Conservation (phyloP, 257 asterid species). For the Gardenia jasminoides region DNA sequence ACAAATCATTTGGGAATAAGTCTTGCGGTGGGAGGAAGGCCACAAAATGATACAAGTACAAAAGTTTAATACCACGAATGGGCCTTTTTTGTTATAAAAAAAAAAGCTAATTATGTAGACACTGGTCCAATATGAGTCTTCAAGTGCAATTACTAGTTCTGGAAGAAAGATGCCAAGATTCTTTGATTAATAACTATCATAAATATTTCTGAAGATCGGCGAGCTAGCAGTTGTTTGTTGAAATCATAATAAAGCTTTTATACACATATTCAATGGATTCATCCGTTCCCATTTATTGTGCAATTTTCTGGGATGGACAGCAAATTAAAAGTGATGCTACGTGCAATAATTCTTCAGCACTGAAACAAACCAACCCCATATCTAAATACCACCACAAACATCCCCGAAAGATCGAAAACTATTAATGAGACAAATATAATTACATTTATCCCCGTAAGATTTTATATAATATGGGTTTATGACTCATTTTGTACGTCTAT, state of each 20-base stretch:
- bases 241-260: constrained; percentile 11
- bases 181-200: neutral
- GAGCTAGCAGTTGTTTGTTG: constrained; percentile 11
- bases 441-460: too few relatives aligned
- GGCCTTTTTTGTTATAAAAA: neutral
- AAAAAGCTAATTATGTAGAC: neutral
- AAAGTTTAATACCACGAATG: too few relatives aligned
- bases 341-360: neutral
- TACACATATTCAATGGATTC: neutral
- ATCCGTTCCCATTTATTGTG: constrained; percentile 10
- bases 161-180: neutral
- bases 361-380: too few relatives aligned
- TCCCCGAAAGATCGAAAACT: too few relatives aligned
- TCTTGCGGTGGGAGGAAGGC: too few relatives aligned
- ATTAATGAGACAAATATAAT: too few relatives aligned
- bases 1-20: too few relatives aligned
- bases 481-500: neutral
- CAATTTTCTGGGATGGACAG: neutral
- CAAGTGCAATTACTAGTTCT: neutral
- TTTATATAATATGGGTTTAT: too few relatives aligned
- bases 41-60: too few relatives aligned
- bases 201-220: neutral
- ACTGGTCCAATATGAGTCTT: neutral
- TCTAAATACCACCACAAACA: neutral
- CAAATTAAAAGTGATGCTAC: constrained; percentile 6